Percentiles rank a stretch among this genome's conserved stretches.
These are phyloP conservation scores for Botrytis paeoniae DNA, from an alignment of 2,329 filamentous ascomycete species.

Conservation along the genomic window DNA sequence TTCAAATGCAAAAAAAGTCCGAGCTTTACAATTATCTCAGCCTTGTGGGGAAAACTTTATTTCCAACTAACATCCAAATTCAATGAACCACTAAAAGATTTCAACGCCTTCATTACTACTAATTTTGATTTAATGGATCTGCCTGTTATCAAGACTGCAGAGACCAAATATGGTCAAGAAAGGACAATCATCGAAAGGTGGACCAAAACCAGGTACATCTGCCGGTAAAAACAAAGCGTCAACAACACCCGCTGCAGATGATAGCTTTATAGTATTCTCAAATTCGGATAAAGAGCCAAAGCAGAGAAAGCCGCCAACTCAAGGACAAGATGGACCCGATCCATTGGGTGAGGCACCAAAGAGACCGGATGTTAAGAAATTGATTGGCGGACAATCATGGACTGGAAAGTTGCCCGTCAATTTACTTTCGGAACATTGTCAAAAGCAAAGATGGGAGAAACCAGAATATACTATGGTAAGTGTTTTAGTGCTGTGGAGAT, in stretches of 20 bases:
- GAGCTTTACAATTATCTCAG: not conserved
- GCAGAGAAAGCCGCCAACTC: conserved; percentile 30
- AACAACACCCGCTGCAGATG: conserved; percentile 40
- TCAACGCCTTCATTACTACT: not conserved
- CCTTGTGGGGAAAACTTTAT: conserved; percentile 12
- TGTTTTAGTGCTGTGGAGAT: not conserved
- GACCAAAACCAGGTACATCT: conserved; percentile 36
- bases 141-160: conserved; percentile 7
- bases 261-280: conserved; percentile 55
- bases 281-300: conserved; percentile 54
- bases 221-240: conserved; percentile 33
- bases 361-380: conserved; percentile 65
- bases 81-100: not conserved
- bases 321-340: conserved; percentile 31
- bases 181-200: conserved; percentile 35
- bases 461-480: conserved; percentile 83
- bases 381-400: conserved; percentile 95
- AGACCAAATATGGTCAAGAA: conserved; percentile 39
- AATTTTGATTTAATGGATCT: conserved; percentile 19
- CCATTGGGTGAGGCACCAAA: conserved; percentile 36
- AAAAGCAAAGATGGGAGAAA: conserved; percentile 93
- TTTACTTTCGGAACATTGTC: conserved; percentile 88
- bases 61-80: not conserved
- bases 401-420: conserved; percentile 96
- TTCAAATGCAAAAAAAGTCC: not conserved